Conservation (phyloP, 768 basidiomycete genomes). For the Aureoboletus auriporus region DNA sequence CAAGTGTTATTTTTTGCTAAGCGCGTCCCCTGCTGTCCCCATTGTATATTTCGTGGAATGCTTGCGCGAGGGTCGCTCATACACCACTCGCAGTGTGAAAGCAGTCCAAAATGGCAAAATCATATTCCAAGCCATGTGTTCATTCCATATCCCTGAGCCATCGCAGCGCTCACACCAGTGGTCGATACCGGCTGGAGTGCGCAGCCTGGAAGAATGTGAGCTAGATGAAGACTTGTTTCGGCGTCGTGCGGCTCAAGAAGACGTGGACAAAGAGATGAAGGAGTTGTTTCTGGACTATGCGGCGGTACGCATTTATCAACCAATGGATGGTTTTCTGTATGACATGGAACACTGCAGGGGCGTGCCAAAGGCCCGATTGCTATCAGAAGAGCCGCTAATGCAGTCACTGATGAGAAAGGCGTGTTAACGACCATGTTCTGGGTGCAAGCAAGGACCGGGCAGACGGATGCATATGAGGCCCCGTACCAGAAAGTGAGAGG, state of each 20-base stretch:
- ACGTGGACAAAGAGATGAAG: constrained; percentile 31
- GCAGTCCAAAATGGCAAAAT: constrained; percentile 51
- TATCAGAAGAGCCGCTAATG: constrained; percentile 49
- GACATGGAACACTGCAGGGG: constrained; percentile 46
- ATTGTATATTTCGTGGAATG: constrained; percentile 78
- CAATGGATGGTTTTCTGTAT: constrained; percentile 21
- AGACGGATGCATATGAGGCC: constrained; percentile 57
- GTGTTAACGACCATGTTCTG: constrained; percentile 61
- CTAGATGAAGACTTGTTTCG: constrained; percentile 46
- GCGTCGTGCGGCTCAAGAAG: constrained; percentile 25
- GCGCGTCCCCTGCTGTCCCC: constrained; percentile 67
- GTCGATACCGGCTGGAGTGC: constrained; percentile 56
- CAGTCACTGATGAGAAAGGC: constrained; percentile 43
- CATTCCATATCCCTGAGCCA: constrained; percentile 77
- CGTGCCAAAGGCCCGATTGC: constrained; percentile 65
- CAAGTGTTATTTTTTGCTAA: constrained; percentile 79
- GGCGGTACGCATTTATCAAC: constrained; percentile 12
- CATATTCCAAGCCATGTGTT: constrained; percentile 70
- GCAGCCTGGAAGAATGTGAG: constrained; percentile 59
- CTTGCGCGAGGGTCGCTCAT: constrained; percentile 70
- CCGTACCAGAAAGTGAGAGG: constrained; percentile 69
- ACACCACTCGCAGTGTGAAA: constrained; percentile 61
- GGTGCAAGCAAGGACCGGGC: constrained; percentile 66
- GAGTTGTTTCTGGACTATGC: constrained; percentile 29
- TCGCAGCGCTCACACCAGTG: constrained; percentile 69